phyloP scores from a whole-genome alignment of 805 yeast species.

The Yarrowia sp. region DNA sequence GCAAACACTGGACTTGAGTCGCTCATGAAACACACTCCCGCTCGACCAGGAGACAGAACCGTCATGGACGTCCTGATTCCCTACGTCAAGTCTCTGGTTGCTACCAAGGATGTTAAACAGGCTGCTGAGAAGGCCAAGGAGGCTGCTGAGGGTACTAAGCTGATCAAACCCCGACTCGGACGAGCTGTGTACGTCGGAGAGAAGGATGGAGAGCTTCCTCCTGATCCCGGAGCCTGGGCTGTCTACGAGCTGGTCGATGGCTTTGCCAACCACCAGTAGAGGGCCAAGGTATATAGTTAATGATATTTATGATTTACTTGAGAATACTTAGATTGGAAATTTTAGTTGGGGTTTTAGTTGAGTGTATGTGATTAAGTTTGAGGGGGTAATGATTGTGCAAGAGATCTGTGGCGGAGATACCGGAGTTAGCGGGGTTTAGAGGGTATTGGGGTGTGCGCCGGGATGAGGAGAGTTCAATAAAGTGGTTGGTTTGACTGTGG shows the following conservation, averaged over 20 bases:
- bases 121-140: slow-evolving; percentile 68
- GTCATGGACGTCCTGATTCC: slow-evolving; percentile 87
- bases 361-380: no score
- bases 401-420: no score
- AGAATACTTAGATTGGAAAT: no score
- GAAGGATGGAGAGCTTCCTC: slow-evolving; percentile 25
- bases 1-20: slow-evolving; percentile 60
- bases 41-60: slow-evolving; percentile 85
- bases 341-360: no score
- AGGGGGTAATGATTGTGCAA: no score
- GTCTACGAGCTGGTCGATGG: slow-evolving; percentile 60
- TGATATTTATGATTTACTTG: neutral
- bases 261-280: slow-evolving; percentile 28
- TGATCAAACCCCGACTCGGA: slow-evolving; percentile 81
- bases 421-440: neutral
- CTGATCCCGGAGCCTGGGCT: slow-evolving; percentile 49
- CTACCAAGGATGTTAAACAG: slow-evolving; percentile 50
- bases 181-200: slow-evolving; percentile 86
- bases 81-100: slow-evolving; percentile 61
- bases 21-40: slow-evolving; percentile 80
- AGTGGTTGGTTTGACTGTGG: no score
- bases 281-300: neutral
- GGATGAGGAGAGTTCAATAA: no score
- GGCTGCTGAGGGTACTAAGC: slow-evolving; percentile 76
- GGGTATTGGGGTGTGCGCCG: no score